Evolutionary conservation across 495 filamentous ascomycete species (phyloP).

Genomic region (Penicillium riverlandense): DNA sequence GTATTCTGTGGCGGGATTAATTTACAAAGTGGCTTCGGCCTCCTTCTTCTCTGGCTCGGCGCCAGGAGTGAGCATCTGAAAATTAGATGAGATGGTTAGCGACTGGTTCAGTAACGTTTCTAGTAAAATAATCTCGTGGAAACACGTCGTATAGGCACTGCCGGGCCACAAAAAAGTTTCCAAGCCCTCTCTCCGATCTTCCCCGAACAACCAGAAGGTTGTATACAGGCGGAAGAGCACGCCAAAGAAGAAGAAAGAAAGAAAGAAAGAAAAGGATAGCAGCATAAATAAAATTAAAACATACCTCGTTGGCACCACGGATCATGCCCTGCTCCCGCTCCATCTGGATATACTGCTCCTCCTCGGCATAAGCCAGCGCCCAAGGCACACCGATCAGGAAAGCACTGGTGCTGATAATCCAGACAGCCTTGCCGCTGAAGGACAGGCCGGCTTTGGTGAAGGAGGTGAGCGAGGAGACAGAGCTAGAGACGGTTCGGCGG

Average conservation of each 20-base stretch:
- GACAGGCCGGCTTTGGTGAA: constrained; percentile 55
- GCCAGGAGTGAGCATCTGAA: constrained; percentile 43
- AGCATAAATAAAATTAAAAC: constrained; percentile 14
- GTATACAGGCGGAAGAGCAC: too few relatives aligned
- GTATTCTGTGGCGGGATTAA: constrained; percentile 16
- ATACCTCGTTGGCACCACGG: constrained; percentile 66
- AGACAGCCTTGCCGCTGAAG: constrained; percentile 75
- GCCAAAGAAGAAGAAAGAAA: neutral
- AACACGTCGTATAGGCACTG: too few relatives aligned
- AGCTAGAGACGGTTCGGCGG: constrained; percentile 59
- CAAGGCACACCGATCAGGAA: constrained; percentile 89
- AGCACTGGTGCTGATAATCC: constrained; percentile 78
- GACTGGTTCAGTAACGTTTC: neutral
- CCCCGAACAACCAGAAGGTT: neutral
- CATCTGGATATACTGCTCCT: constrained; percentile 93
- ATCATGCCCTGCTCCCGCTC: constrained; percentile 96
- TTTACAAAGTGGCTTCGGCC: constrained; percentile 38
- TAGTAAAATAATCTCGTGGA: too few relatives aligned
- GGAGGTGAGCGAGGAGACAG: constrained; percentile 47
- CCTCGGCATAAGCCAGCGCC: constrained; percentile 86
- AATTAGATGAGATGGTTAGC: constrained; percentile 6
- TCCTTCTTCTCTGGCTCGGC: constrained; percentile 24
- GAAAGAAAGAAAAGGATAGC: neutral
- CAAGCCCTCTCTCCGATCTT: neutral
- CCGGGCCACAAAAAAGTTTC: constrained; percentile 4